Evolutionary conservation across 75 land plant genomes (phyloP).

Genomic region (Picea sitchensis): DNA sequence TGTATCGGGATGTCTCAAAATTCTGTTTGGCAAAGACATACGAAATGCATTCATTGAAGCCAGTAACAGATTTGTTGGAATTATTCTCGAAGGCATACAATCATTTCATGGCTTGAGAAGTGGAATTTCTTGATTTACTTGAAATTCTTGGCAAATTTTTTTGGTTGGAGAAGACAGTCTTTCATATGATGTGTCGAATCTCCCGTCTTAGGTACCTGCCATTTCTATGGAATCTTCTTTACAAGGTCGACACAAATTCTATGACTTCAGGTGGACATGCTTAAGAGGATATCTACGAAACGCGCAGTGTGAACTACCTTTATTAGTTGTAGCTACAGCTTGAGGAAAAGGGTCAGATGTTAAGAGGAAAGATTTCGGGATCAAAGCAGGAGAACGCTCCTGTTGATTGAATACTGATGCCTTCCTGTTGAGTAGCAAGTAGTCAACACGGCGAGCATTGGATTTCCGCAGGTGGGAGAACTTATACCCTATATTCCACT

Average conservation of each 20-base stretch:
- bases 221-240: neutral
- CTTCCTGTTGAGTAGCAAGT: neutral
- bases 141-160: neutral
- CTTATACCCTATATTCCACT: neutral
- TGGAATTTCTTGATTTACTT: no score
- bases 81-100: no score
- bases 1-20: no score
- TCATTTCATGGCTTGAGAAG: no score
- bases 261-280: neutral
- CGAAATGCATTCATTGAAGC: no score
- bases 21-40: no score
- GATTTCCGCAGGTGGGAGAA: neutral
- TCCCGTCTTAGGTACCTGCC: neutral
- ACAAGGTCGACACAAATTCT: neutral
- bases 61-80: no score
- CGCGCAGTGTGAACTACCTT: no score
- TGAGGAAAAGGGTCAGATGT: neutral
- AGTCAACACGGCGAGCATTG: neutral
- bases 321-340: no score
- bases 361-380: neutral
- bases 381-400: neutral
- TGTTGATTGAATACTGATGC: neutral
- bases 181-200: neutral
- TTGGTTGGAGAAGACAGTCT: neutral
- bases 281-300: no score